These are phyloP conservation scores for Blumeria graminis DNA, from an alignment of 2,329 filamentous ascomycete genomes.

Conservation along the genomic window DNA sequence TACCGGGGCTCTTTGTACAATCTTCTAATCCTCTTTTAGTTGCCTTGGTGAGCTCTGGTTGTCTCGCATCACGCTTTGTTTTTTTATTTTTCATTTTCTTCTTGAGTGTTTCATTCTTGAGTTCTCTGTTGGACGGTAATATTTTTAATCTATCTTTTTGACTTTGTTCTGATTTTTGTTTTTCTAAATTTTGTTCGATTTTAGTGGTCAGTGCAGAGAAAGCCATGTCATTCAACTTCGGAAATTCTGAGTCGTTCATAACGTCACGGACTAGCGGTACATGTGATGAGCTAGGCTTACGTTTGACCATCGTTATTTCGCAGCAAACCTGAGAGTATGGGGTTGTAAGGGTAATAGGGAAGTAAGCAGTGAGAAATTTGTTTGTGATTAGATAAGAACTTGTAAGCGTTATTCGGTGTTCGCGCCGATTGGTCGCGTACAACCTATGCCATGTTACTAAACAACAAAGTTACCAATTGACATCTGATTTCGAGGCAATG, in stretches of 20 bases:
- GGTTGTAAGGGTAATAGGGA: not conserved
- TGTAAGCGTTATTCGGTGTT: no score
- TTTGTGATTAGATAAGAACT: no score
- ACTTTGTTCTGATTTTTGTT: constrained; percentile 13
- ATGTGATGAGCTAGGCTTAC: constrained; percentile 7
- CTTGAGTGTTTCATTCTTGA: not conserved
- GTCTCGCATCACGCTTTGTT: not conserved
- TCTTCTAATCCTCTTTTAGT: not conserved
- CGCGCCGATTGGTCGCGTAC: no score
- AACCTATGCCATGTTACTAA: no score
- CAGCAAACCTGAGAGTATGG: not conserved
- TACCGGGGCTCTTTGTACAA: not conserved
- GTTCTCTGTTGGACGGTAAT: not conserved
- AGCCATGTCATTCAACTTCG: constrained; percentile 24
- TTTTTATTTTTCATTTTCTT: not conserved
- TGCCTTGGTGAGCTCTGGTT: not conserved
- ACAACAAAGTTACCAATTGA: no score
- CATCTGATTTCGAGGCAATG: no score
- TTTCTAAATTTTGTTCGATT: constrained; percentile 27
- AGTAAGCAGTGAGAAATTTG: not conserved
- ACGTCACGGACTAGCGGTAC: constrained; percentile 7
- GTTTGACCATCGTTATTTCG: constrained; percentile 8
- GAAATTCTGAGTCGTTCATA: constrained; percentile 10
- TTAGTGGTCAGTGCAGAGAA: constrained; percentile 29
- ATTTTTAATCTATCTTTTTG: not conserved